Percentiles rank a stretch among this genome's conserved stretches.
Evolutionary conservation across 108 stramenopile species (phyloP).

Genomic region (Skeletonema marinoi): DNA sequence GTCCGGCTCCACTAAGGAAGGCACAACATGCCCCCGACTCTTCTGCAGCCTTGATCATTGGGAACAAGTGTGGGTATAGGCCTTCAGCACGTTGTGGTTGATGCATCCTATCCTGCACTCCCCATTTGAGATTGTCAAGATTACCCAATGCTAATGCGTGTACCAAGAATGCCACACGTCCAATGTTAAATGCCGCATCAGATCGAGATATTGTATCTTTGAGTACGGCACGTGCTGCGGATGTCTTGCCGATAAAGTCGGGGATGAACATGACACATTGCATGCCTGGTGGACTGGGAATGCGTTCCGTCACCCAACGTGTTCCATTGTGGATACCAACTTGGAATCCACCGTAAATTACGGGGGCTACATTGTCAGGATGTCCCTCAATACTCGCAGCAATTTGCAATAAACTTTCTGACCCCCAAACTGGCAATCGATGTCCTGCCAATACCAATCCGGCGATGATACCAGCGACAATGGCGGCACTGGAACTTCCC

Average conservation of each 20-base stretch:
- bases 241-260: slow-evolving; percentile 95
- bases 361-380: slow-evolving; percentile 99
- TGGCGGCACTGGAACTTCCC: slow-evolving; percentile 96
- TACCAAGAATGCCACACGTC: slow-evolving; percentile 94
- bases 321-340: slow-evolving; percentile 96
- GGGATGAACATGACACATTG: slow-evolving; percentile 98
- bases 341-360: slow-evolving; percentile 98
- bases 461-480: slow-evolving; percentile 97
- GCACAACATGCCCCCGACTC: slow-evolving; percentile 93
- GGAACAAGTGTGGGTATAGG: slow-evolving; percentile 92
- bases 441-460: slow-evolving; percentile 97
- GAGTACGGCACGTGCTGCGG: slow-evolving; percentile 87
- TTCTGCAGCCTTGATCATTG: slow-evolving; percentile 94
- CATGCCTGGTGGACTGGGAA: slow-evolving; percentile 85
- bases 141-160: slow-evolving; percentile 90
- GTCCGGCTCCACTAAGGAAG: slow-evolving; percentile 95
- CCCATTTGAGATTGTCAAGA: slow-evolving; percentile 91
- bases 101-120: slow-evolving; percentile 94
- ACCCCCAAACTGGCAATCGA: slow-evolving; percentile 93
- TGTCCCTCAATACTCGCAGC: slow-evolving; percentile 98
- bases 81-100: slow-evolving; percentile 95
- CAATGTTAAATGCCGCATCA: slow-evolving; percentile 97
- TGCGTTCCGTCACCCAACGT: slow-evolving; percentile 95
- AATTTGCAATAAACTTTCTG: slow-evolving; percentile 95
- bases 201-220: slow-evolving; percentile 68